phyloP scores from a whole-genome alignment of 225 moss, liverwort and hornwort genomes.

The Marchantia paleacea region DNA sequence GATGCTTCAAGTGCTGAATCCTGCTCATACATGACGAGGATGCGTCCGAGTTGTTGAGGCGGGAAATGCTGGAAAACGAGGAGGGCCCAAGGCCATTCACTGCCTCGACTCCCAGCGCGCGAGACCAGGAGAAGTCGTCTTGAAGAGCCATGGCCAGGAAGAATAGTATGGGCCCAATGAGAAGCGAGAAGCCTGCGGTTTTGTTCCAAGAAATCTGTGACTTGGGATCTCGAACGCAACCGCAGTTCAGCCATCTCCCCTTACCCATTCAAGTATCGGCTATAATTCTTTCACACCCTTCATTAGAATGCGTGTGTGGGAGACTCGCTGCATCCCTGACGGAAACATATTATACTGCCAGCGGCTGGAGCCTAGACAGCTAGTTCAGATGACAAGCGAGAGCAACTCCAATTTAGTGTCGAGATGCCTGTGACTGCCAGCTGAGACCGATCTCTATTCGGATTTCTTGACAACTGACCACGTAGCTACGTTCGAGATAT shows the following conservation, averaged over 20 bases:
- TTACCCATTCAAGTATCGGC: not conserved
- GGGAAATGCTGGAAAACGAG: not conserved
- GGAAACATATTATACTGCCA: no score
- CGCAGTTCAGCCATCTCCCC: not conserved
- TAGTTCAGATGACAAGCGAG: no score
- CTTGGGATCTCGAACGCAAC: not conserved
- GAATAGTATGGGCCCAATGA: not conserved
- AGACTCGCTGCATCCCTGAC: no score
- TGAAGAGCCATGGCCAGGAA: not conserved
- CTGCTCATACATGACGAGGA: slow-evolving; percentile 50
- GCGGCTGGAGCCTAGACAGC: no score
- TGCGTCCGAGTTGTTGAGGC: not conserved
- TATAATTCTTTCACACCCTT: not conserved
- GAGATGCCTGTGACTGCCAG: no score
- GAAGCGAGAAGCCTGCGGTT: not conserved
- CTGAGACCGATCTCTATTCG: no score
- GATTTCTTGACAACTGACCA: no score
- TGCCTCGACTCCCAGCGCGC: not conserved
- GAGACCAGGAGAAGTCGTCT: not conserved
- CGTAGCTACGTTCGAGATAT: no score
- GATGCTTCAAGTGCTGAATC: slow-evolving; percentile 48
- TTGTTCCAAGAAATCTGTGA: not conserved
- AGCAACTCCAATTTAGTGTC: no score
- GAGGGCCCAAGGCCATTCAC: not conserved
- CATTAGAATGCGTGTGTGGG: no score